A percentile compares a stretch with the other conserved stretches of the same genome.
These are phyloP conservation scores for Cubamyces sp. DNA, from an alignment of 768 basidiomycete genomes.

Conservation along the genomic window DNA sequence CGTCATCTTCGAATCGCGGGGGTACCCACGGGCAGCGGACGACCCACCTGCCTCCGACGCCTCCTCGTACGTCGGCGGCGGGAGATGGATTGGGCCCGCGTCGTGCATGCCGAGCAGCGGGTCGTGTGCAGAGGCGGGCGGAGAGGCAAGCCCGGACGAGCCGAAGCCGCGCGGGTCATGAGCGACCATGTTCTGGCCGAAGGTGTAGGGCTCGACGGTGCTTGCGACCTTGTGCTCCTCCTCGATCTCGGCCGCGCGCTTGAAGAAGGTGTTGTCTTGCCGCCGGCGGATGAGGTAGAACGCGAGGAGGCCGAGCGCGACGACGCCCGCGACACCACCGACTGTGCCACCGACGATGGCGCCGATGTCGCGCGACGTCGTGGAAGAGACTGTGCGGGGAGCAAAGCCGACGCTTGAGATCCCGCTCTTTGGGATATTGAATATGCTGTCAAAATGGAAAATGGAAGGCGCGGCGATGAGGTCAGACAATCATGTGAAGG, in stretches of 20 bases:
- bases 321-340: constrained; percentile 35
- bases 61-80: constrained; percentile 34
- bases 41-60: constrained; percentile 16
- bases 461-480: neutral
- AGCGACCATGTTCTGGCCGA: constrained; percentile 16
- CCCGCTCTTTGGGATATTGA: constrained; percentile 30
- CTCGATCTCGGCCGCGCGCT: constrained; percentile 28
- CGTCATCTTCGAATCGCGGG: constrained; percentile 16
- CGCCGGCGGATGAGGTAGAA: constrained; percentile 34
- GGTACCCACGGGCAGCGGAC: constrained; percentile 9
- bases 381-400: constrained; percentile 20
- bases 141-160: neutral
- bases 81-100: constrained; percentile 10
- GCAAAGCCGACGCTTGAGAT: constrained; percentile 32
- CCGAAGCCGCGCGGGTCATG: neutral
- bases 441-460: constrained; percentile 26
- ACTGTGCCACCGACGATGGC: constrained; percentile 37
- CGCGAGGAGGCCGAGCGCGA: constrained; percentile 31
- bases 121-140: constrained; percentile 14
- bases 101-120: constrained; percentile 25
- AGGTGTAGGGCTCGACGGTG: constrained; percentile 33
- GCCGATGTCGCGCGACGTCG: constrained; percentile 30
- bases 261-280: constrained; percentile 27
- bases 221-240: constrained; percentile 31
- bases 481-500: no score